Base-by-base conservation (phyloP, 306 rosid genomes). In the Cucurbita maxima region DNA sequence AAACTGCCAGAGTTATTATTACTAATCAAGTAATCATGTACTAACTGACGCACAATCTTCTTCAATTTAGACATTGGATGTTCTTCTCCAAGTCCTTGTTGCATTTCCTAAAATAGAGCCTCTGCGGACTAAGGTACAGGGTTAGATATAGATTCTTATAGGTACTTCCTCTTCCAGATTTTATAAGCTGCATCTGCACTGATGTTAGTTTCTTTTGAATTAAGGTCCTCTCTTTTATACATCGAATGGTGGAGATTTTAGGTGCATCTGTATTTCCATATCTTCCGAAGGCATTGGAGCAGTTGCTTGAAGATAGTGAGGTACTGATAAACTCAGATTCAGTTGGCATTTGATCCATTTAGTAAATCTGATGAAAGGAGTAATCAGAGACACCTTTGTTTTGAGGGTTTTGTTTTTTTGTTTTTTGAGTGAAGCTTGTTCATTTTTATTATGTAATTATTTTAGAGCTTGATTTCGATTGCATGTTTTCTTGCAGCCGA, bases 211-310 rank as follows among this genome's bases (percentile, higher is more conserved):
- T 66, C 22, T 54, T 13, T 75, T 76, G 73, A 59, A 66, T 81
- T 77, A 72, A 94, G 99, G 97, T 94, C 53, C 92, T 91, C 1
- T 94, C 99, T 61, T 94, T 91, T 83, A 83, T 94, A 83, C 99
- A 94, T 75, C 97, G 99, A 48, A 94, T 94, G 99, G 97, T 94
- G 75, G 99, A 91, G 16, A 91, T 95, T 51, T 81, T 94, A 44
- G 99, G 99, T 40, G 77, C 87, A 76, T 89, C 91, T 75, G 96
- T 94, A 50, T 85, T 94, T 78, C 99, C 99, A 6, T 94, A 81
- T 86, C 96, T 94, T 68, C 97, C 97, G 14, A 94, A 85, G 87
- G 97, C 97, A 67, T 57, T 91, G 80, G 92, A 85, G 83, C 97
- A 88, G 72, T 84, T 91, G 84, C 97, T 94, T 82, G 88, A 79